Conservation (phyloP, 306 rosid species). For the Castanea crenata region DNA sequence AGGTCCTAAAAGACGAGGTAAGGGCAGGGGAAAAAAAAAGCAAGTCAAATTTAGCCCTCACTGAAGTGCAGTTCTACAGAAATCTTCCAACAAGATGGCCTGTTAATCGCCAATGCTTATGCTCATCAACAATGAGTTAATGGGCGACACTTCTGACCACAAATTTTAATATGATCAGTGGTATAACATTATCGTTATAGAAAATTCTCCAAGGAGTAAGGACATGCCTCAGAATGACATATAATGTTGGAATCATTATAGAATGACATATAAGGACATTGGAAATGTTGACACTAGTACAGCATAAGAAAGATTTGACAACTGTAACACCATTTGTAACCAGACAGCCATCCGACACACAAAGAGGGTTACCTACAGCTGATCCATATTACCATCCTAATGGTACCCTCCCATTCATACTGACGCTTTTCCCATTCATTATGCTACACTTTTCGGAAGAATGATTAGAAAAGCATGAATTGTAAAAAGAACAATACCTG, state of each 20-base stretch:
- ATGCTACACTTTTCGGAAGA: neutral
- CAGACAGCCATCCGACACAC: neutral
- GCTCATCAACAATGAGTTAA: neutral
- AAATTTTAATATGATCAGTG: neutral
- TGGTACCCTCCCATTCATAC: slow-evolving; percentile 8
- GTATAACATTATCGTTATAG: neutral
- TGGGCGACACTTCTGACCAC: neutral
- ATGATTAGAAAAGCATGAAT: slow-evolving; percentile 4
- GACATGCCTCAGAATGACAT: too few relatives aligned
- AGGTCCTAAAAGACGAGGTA: slow-evolving; percentile 55
- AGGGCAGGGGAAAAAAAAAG: neutral
- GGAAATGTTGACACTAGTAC: neutral
- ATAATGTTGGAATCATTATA: neutral
- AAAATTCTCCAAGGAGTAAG: too few relatives aligned
- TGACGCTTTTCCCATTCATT: slow-evolving; percentile 2
- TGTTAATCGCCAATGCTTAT: neutral
- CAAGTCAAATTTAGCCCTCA: neutral
- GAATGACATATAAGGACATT: neutral
- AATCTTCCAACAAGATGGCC: slow-evolving; percentile 7
- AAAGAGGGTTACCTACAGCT: neutral
- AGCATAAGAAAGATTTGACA: too few relatives aligned
- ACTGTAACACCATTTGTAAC: too few relatives aligned
- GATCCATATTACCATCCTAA: neutral
- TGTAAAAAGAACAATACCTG: slow-evolving; percentile 48
- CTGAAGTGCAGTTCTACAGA: neutral